Evolutionary conservation across 1,139 yeast genomes (phyloP), one percentile per base, ranked within the genome.

Genomic region (Zygotorulaspora mrakii): DNA sequence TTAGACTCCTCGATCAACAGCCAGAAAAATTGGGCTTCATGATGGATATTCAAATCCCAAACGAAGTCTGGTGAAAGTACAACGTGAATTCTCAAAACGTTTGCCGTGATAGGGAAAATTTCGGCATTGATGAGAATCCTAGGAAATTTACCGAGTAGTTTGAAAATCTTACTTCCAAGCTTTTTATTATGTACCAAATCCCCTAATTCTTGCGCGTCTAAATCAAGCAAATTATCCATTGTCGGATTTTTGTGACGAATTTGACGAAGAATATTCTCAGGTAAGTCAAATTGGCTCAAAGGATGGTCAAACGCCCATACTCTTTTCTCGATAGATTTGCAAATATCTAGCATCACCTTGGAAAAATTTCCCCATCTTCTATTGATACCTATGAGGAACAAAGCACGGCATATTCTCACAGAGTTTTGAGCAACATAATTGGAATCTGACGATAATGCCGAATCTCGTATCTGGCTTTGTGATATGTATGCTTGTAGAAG

Each of bases 391-490:
- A 94, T 78, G 45, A 89, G 66, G 53, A 94, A 88, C 35, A 94
- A 68, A 0, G 98, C 96, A 17, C 98, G 74, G 53, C 95, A 77
- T 24, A 94, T 91, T 68, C 99, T 79, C 0, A 91, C 88, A 2
- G 97, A 76, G 54, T 94, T 94, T 57, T 94, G 98, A 1, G 97
- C 96, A 43, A 94, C 95, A 60, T 91, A 94, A 47, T 86, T 84
- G 29, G 88, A 73, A 62, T 94, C 98, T 0, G 96, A 86, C 1
- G 78, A 70, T 46, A 94, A 68, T 0, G 96, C 84, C 1, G 96
- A 79, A 46, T 88, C 95, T 49, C 73, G 75, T 26, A 89, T 76
- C 8, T 62, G 54, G 0, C 88, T 79, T 45, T 80, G 80, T 0
- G 97, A 87, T 21, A 94, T 84, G 59, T 73, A 94, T 0, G 96